Evolutionary conservation across 768 basidiomycete species (phyloP).

Genomic region (Auricularia heimuer): DNA sequence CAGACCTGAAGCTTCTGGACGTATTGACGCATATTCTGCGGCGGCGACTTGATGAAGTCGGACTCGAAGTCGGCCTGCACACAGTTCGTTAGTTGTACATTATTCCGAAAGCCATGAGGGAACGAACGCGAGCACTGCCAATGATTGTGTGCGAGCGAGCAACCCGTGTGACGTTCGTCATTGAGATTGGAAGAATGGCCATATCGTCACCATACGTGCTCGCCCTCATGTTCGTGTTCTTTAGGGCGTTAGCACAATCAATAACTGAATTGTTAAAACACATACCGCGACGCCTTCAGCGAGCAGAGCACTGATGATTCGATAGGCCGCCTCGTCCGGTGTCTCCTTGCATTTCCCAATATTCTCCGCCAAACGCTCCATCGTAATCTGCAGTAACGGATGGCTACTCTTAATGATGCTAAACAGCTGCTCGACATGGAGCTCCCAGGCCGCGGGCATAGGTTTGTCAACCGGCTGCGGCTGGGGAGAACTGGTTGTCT

Average conservation of each 20-base stretch:
- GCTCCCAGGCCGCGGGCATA: slow-evolving; percentile 48
- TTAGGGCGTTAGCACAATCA: slow-evolving; percentile 2
- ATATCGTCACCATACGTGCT: slow-evolving; percentile 61
- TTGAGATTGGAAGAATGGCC: slow-evolving; percentile 42
- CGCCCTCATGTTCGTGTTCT: slow-evolving; percentile 67
- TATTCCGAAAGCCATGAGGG: neutral
- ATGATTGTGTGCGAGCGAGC: slow-evolving; percentile 16
- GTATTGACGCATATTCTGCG: slow-evolving; percentile 67
- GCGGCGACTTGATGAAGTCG: slow-evolving; percentile 76
- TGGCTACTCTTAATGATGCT: slow-evolving; percentile 92
- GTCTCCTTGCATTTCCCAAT: slow-evolving; percentile 81
- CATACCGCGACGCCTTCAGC: slow-evolving; percentile 78
- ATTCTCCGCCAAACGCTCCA: slow-evolving; percentile 97
- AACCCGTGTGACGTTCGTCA: slow-evolving; percentile 50
- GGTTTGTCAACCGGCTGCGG: neutral
- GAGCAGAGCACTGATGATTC: slow-evolving; percentile 77
- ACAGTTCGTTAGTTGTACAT: neutral
- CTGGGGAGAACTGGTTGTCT: slow-evolving; percentile 15
- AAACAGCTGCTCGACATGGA: slow-evolving; percentile 81
- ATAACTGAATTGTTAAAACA: neutral
- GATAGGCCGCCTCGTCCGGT: slow-evolving; percentile 89
- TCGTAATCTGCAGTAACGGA: slow-evolving; percentile 84
- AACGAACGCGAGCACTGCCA: neutral
- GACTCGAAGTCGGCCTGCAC: slow-evolving; percentile 78
- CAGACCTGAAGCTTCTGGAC: slow-evolving; percentile 83